A percentile compares a stretch with the other conserved stretches of the same genome.
These are phyloP conservation scores for Emiliania huxleyi DNA, from an alignment of 78 protist genomes.

Conservation along the genomic window DNA sequence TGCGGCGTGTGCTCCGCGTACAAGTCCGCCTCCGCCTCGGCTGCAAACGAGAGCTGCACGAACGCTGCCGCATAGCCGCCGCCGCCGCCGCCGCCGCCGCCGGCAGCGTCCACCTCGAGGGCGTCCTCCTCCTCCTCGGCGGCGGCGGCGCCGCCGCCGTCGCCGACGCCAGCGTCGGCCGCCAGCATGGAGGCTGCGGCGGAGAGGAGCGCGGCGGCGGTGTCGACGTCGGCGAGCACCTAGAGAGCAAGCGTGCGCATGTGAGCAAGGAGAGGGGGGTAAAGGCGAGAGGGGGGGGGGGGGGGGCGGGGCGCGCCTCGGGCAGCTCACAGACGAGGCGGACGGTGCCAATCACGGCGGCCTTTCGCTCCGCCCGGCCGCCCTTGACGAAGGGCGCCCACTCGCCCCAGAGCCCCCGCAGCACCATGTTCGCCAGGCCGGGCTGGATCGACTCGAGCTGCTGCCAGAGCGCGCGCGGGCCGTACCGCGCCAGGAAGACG, in stretches of 20 bases:
- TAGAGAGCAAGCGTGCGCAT: too few relatives aligned
- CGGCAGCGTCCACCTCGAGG: background rate
- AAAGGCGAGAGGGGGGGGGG: too few relatives aligned
- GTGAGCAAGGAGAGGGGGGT: too few relatives aligned
- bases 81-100: background rate
- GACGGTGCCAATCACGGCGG: background rate
- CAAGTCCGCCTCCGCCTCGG: background rate
- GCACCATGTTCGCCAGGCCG: background rate
- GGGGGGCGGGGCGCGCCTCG: background rate
- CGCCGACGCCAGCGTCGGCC: background rate
- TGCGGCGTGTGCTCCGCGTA: background rate
- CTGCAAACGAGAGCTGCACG: background rate
- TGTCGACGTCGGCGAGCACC: background rate
- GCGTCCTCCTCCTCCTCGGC: background rate
- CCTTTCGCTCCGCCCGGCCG: background rate
- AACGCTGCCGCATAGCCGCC: background rate
- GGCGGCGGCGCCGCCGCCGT: background rate
- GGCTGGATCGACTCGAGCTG: background rate
- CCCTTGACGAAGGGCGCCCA: background rate
- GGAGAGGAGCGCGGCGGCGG: background rate
- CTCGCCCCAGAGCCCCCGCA: background rate
- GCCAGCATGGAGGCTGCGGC: background rate
- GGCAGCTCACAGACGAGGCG: background rate
- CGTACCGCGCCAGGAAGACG: background rate
- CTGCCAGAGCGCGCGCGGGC: background rate